Percentiles rank a stretch among this genome's conserved stretches.
Evolutionary conservation across 768 basidiomycete species (phyloP).

Genomic region (Boletus tylopilopsis): DNA sequence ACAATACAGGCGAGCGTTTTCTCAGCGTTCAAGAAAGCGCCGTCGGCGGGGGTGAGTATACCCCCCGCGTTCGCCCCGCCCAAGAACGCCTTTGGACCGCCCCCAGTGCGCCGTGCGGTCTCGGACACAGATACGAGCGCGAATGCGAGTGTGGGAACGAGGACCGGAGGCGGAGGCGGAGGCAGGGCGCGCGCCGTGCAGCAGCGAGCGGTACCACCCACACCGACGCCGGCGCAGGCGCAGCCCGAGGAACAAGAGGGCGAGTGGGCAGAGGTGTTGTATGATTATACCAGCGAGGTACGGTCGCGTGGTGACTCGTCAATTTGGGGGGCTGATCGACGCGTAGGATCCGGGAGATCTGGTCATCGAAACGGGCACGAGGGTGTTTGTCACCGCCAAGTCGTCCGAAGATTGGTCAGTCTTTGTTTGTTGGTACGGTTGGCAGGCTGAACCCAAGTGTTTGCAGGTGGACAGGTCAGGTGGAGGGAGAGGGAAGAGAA

Average conservation of each 20-base stretch:
- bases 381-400: conserved; percentile 59
- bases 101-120: conserved; percentile 42
- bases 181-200: not conserved
- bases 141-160: not conserved
- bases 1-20: conserved; percentile 28
- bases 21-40: conserved; percentile 24
- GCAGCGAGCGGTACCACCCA: not conserved
- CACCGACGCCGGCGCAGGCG: no score
- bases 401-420: conserved; percentile 76
- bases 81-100: conserved; percentile 48
- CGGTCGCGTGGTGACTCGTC: no score
- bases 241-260: conserved; percentile 38
- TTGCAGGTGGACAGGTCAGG: conserved; percentile 64
- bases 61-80: conserved; percentile 39
- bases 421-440: not conserved
- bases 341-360: conserved; percentile 68
- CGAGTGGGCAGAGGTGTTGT: conserved; percentile 77
- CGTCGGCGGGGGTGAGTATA: conserved; percentile 39
- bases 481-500: conserved; percentile 52
- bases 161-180: no score
- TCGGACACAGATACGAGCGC: conserved; percentile 14
- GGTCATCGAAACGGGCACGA: conserved; percentile 49
- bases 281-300: conserved; percentile 69
- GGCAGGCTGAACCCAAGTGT: conserved; percentile 1
- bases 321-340: not conserved